phyloP scores from a whole-genome alignment of 2,329 filamentous ascomycete genomes.

The Blastomyces emzantsi region DNA sequence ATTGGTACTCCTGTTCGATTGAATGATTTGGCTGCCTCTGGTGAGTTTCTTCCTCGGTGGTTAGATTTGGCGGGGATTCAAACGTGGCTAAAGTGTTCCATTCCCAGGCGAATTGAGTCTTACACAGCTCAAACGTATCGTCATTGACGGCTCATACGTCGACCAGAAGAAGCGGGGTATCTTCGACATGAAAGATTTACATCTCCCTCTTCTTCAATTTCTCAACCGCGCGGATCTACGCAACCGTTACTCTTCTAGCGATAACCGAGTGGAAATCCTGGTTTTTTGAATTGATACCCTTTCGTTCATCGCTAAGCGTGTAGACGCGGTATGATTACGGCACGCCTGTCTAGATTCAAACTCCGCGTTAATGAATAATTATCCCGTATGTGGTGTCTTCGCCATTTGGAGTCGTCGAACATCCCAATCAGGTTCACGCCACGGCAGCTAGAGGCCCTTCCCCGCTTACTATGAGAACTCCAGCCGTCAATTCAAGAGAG shows the following conservation, averaged over 20 bases:
- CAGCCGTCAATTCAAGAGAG: not conserved
- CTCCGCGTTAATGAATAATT: not conserved
- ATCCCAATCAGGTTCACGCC: not conserved
- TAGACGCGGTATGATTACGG: not conserved
- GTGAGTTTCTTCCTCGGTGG: constrained; percentile 38
- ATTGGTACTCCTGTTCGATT: constrained; percentile 83
- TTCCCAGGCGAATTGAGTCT: constrained; percentile 57
- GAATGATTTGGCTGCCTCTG: constrained; percentile 71
- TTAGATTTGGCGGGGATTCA: not conserved
- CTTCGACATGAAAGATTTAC: constrained; percentile 90
- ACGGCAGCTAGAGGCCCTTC: not conserved
- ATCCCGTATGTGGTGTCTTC: not conserved
- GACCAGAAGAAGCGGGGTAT: constrained; percentile 92
- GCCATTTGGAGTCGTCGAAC: not conserved
- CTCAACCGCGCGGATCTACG: constrained; percentile 63
- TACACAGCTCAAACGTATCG: constrained; percentile 63
- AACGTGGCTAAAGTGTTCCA: constrained; percentile 16
- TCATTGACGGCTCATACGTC: constrained; percentile 86
- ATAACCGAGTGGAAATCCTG: constrained; percentile 42
- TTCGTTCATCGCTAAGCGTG: not conserved
- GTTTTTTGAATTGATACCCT: constrained; percentile 45
- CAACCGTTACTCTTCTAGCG: constrained; percentile 53
- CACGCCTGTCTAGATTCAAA: not conserved
- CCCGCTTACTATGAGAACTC: not conserved
- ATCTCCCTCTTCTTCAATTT: constrained; percentile 68